A percentile compares a stretch with the other conserved stretches of the same genome.
Conservation (phyloP, 2,329 filamentous ascomycete genomes). For the Fusarium sulawesiense region DNA sequence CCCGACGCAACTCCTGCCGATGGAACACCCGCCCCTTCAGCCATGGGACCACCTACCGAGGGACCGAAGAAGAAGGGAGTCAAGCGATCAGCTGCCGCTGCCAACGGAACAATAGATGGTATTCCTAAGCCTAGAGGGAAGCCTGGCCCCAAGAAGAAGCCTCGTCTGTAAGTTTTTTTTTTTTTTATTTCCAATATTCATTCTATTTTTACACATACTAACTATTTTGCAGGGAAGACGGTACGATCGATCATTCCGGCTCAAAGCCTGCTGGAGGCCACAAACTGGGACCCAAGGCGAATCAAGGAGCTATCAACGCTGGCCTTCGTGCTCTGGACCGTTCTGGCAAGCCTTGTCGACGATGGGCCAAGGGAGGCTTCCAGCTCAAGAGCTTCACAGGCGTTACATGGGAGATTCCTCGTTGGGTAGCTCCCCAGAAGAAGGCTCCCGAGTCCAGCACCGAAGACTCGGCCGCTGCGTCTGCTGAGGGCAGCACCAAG, state of each 20-base stretch:
- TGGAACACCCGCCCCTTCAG: conserved; percentile 65
- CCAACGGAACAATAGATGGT: conserved; percentile 71
- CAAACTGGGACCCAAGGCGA: conserved; percentile 95
- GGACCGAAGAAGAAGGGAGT: conserved; percentile 80
- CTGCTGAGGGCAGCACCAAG: conserved; percentile 68
- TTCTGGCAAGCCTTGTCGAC: conserved; percentile 89
- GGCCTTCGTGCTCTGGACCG: conserved; percentile 93
- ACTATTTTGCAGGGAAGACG: conserved; percentile 66
- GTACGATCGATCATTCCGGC: conserved; percentile 68
- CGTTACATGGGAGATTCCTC: conserved; percentile 80
- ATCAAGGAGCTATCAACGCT: conserved; percentile 97
- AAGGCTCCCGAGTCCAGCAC: conserved; percentile 58
- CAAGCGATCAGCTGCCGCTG: conserved; percentile 74
- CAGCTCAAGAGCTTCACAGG: conserved; percentile 93
- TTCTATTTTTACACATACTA: conserved; percentile 39
- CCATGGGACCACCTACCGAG: conserved; percentile 70
- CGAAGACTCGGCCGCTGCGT: conserved; percentile 60
- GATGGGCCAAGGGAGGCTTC: conserved; percentile 87
- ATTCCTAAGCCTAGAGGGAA: conserved; percentile 81
- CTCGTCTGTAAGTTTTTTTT: conserved; percentile 82
- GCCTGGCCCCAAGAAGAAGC: conserved; percentile 97
- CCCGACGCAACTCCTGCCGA: conserved; percentile 60
- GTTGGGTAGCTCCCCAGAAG: conserved; percentile 82
- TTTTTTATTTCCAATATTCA: neutral
- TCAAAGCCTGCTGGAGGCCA: conserved; percentile 68